phyloP scores from a whole-genome alignment of 768 basidiomycete species.

The Lentinula guzmanii region DNA sequence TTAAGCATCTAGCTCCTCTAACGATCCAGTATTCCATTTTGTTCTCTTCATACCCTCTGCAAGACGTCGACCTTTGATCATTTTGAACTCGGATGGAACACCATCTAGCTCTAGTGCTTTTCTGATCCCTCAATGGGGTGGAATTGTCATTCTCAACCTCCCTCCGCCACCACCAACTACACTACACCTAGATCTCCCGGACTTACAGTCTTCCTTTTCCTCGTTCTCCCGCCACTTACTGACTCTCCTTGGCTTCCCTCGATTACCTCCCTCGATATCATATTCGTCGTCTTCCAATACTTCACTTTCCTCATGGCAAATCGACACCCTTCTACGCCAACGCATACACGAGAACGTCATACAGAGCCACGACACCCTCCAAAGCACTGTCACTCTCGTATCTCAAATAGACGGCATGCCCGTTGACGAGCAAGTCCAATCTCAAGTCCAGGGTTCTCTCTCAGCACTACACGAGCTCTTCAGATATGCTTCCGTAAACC shows the following conservation, averaged over 20 bases:
- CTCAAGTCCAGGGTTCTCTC: slow-evolving; percentile 66
- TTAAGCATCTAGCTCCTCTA: slow-evolving; percentile 85
- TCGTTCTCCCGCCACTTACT: slow-evolving; percentile 70
- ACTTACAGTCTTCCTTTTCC: slow-evolving; percentile 49
- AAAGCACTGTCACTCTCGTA: slow-evolving; percentile 80
- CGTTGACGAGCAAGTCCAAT: slow-evolving; percentile 69
- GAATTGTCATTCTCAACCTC: slow-evolving; percentile 75
- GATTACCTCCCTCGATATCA: slow-evolving; percentile 43
- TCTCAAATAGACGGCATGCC: slow-evolving; percentile 90
- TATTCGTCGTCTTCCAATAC: slow-evolving; percentile 13
- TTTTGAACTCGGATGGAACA: slow-evolving; percentile 22
- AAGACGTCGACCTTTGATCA: slow-evolving; percentile 60
- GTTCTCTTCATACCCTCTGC: slow-evolving; percentile 80
- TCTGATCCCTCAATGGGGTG: slow-evolving; percentile 38
- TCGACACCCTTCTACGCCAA: slow-evolving; percentile 69
- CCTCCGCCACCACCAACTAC: slow-evolving; percentile 22
- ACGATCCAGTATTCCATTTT: slow-evolving; percentile 92
- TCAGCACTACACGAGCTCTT: slow-evolving; percentile 65
- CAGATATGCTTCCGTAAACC: background rate
- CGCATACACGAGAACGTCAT: slow-evolving; percentile 65
- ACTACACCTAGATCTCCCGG: slow-evolving; percentile 32
- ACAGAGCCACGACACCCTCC: slow-evolving; percentile 67
- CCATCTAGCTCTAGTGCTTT: slow-evolving; percentile 4
- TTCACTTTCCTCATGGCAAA: slow-evolving; percentile 60
- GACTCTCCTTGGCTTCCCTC: slow-evolving; percentile 75